Conservation (phyloP, 2,329 filamentous ascomycete species). For the Epichloe amarillans region DNA sequence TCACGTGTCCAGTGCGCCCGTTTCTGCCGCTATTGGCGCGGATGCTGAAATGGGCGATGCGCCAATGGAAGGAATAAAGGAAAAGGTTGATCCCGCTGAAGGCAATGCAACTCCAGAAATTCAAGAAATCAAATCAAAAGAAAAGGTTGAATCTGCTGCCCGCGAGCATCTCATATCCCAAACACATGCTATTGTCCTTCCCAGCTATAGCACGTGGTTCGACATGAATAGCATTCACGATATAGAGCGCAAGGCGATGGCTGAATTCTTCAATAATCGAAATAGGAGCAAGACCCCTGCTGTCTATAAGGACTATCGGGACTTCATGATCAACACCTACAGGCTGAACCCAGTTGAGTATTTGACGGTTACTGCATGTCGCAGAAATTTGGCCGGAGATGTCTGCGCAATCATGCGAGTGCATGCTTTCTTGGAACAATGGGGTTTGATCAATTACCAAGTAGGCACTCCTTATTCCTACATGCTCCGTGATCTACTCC, state of each 20-base stretch:
- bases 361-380: slow-evolving; percentile 88
- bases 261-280: slow-evolving; percentile 96
- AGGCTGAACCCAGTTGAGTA: slow-evolving; percentile 92
- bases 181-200: slow-evolving; percentile 89
- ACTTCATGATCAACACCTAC: slow-evolving; percentile 99
- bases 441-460: slow-evolving; percentile 98
- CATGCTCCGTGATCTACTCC: not conserved
- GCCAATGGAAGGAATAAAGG: slow-evolving; percentile 34
- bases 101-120: slow-evolving; percentile 34
- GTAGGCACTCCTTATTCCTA: slow-evolving; percentile 31
- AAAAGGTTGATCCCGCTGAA: slow-evolving; percentile 31
- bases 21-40: slow-evolving; percentile 43
- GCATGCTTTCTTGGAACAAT: slow-evolving; percentile 94
- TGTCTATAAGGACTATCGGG: slow-evolving; percentile 97
- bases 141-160: slow-evolving; percentile 70
- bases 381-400: slow-evolving; percentile 88
- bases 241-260: slow-evolving; percentile 86
- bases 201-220: slow-evolving; percentile 97
- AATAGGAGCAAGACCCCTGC: slow-evolving; percentile 96
- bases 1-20: slow-evolving; percentile 52
- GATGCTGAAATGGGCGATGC: slow-evolving; percentile 74
- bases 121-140: slow-evolving; percentile 59
- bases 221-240: slow-evolving; percentile 90
- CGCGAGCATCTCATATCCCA: slow-evolving; percentile 86
- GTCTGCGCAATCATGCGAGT: slow-evolving; percentile 99